Percentiles rank a stretch among this genome's conserved stretches.
These are phyloP conservation scores for Lagerstroemia speciosa DNA, from an alignment of 345 rosid genomes.

Conservation along the genomic window DNA sequence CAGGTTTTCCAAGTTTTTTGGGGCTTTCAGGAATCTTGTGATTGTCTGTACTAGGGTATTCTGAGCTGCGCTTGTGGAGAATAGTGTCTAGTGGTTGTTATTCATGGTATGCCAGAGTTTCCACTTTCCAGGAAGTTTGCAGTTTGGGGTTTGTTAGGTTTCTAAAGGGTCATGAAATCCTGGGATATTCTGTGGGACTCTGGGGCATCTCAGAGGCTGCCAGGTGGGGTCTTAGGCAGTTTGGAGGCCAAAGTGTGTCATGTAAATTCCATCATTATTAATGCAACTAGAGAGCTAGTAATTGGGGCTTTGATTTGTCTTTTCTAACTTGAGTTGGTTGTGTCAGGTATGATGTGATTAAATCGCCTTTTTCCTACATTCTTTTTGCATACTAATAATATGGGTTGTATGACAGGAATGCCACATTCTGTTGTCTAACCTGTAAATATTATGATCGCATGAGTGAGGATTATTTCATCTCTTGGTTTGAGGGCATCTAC, in stretches of 20 bases:
- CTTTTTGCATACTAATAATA: neutral
- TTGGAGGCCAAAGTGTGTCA: neutral
- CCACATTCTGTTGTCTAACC: slow-evolving; percentile 61
- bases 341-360: neutral
- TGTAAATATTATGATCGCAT: slow-evolving; percentile 47
- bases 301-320: neutral
- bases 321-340: neutral
- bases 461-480: slow-evolving; percentile 43
- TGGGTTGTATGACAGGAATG: slow-evolving; percentile 46
- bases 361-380: neutral
- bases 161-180: neutral
- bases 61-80: neutral
- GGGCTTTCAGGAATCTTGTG: neutral
- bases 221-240: neutral
- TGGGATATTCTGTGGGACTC: neutral
- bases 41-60: neutral
- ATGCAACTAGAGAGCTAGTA: neutral
- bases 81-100: neutral
- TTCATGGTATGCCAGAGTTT: too few species aligned
- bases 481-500: slow-evolving; percentile 82
- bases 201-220: neutral
- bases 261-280: neutral
- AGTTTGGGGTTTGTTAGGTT: neutral
- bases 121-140: neutral
- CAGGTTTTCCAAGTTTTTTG: neutral